These are phyloP conservation scores for Limnomonas spitsbergensis DNA, from an alignment of 139 green algal genomes.

Conservation along the genomic window DNA sequence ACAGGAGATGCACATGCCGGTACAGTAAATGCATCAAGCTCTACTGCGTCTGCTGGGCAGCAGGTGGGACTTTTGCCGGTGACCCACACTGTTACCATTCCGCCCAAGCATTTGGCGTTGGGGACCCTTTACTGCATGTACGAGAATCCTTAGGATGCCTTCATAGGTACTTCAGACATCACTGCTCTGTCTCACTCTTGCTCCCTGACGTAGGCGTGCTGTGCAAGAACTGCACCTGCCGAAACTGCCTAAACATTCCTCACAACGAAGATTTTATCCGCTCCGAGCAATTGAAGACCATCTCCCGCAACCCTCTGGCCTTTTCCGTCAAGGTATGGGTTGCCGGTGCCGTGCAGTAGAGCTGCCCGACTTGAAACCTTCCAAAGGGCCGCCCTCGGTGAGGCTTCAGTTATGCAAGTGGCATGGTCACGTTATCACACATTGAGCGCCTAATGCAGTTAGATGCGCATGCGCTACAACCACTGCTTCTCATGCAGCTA, in stretches of 20 bases:
- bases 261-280: not conserved
- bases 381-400: too few species aligned
- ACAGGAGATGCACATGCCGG: not conserved
- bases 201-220: not conserved
- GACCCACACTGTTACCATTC: too few species aligned
- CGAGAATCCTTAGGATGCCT: too few species aligned
- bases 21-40: not conserved
- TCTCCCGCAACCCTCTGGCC: not conserved
- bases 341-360: too few species aligned
- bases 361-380: too few species aligned
- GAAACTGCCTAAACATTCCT: not conserved
- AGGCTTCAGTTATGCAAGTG: too few species aligned
- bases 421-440: too few species aligned
- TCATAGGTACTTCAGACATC: too few species aligned
- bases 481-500: too few species aligned
- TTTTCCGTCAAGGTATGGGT: not conserved
- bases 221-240: not conserved
- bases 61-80: not conserved
- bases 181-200: not conserved
- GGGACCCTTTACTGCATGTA: not conserved
- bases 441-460: too few species aligned
- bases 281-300: not conserved
- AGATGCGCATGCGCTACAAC: too few species aligned
- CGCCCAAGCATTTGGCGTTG: not conserved
- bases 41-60: not conserved